Base-by-base conservation (phyloP, 495 filamentous ascomycete genomes). In the Xylaria sp. region DNA sequence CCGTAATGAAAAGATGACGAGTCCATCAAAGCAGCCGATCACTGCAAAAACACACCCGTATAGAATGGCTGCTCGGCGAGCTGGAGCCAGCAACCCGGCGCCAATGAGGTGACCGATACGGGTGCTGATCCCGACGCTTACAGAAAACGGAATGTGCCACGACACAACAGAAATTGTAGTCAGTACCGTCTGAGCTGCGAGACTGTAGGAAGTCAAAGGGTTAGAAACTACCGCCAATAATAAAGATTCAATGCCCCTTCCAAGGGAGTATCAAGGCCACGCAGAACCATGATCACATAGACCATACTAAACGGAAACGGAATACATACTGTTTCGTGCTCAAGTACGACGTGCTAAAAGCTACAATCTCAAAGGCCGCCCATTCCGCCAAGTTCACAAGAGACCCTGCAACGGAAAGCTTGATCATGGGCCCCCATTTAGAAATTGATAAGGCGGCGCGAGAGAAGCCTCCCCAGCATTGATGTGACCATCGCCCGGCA, bases 161-260 rank as follows among this genome's bases (percentile, higher is more conserved):
- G 88, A 87, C 43, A 91, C 85, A 70, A 84, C 82, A 1, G 85
- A 82, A 37, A 92, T 81, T 8, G 90, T 92, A 21, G 84, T 81
- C 14, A 93, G 79, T 12, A 93, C 85, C 14, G 89, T 88, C 71
- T 94, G 91, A 0, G 92, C 90, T 0, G 92, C 92, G 3, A 90
- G 76, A 52, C 67, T 69, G 24, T 33, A 5, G 43, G 44, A 58
- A 26, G 35, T 29, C 33, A 26, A 26, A 26, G 1, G 21, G 57
- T 61, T 61, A 61, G 57, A 40, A 40, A 41, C 41, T 3, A 61
- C 57, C 14, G 4, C 7, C 29, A 15, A 35, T 21, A 33, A 6
- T 14, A 48, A 33, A 21, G 43, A 29, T 14, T 40, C 21, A 46
- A 46, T 14, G 1, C 33, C 12, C 37, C 12, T 41, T 61, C 24